phyloP scores from a whole-genome alignment of 164 flowering plant genomes.

The Saururus chinensis region DNA sequence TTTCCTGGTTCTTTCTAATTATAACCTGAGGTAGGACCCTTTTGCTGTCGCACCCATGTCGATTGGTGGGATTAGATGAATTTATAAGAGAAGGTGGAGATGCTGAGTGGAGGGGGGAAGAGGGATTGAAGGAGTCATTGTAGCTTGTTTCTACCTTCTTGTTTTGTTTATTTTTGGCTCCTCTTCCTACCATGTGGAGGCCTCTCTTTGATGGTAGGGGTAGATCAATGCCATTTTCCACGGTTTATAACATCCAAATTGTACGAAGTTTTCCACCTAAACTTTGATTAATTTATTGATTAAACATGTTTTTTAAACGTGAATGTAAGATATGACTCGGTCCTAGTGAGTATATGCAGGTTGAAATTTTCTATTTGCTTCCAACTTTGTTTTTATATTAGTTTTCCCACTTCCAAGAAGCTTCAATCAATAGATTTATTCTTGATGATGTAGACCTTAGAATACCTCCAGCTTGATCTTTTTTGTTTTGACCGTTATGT shows the following conservation, averaged over 20 bases:
- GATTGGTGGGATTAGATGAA: neutral
- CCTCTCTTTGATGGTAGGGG: neutral
- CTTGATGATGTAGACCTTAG: neutral
- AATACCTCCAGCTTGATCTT: no score
- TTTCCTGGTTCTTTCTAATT: neutral
- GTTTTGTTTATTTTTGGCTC: conserved; percentile 11
- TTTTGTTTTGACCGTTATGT: no score
- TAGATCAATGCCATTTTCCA: neutral
- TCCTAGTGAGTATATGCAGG: neutral
- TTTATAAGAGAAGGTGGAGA: conserved; percentile 4
- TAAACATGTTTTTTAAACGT: no score
- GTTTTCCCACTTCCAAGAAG: neutral
- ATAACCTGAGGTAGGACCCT: neutral
- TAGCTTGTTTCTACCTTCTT: conserved; percentile 13
- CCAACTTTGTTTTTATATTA: neutral
- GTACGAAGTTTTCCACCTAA: neutral
- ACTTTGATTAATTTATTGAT: no score
- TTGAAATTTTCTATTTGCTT: neutral
- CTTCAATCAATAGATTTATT: neutral
- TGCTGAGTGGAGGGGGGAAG: neutral
- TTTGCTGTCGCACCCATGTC: neutral
- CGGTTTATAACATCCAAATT: neutral
- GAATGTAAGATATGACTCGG: neutral
- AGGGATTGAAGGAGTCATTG: conserved; percentile 8
- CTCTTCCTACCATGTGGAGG: conserved; percentile 13